Evolutionary conservation across 2,329 filamentous ascomycete species (phyloP), one percentile per base, ranked within the genome.

Genomic region (Verticillium longisporum): DNA sequence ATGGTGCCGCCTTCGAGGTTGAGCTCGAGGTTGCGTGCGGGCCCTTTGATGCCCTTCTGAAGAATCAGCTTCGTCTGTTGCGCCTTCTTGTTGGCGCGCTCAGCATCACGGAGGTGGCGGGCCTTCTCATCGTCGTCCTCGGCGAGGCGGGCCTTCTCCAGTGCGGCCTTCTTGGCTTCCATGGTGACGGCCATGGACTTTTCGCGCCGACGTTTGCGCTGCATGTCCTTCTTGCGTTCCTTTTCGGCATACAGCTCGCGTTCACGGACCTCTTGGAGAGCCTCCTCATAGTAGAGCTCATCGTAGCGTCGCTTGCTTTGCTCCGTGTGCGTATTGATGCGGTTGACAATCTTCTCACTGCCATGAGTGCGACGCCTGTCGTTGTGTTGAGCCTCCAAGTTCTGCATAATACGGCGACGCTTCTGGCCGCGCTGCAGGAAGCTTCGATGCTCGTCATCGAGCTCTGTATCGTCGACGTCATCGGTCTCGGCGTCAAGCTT

Each of bases 141-240:
- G 2, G 91, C 90, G 59, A 88, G 85, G 62, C 89, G 84, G 10
- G 93, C 91, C 66, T 89, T 89, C 65, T 89, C 87, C 55, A 96
- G 80, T 4, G 92, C 91, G 3, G 89, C 86, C 65, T 95, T 90
- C 77, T 96, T 95, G 72, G 92, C 88, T 72, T 97, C 94, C 68
- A 96, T 90, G 6, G 92, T 94, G 62, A 96, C 89, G 4, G 92
- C 92, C 81, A 97, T 92, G 4, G 94, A 96, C 78, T 97, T 97
- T 73, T 98, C 94, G 18, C 95, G 89, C 54, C 95, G 88, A 63
- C 95, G 87, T 79, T 98, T 99, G 65, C 95, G 90, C 74, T 99
- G 95, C 92, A 99, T 98, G 71, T 99, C 95, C 79, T 99, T 99
- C 80, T 99, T 99, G 66, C 95, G 91, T 76, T 99, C 95, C 78